These are phyloP conservation scores for Hemileccinum impolitum DNA, from an alignment of 768 basidiomycete genomes.

Conservation along the genomic window DNA sequence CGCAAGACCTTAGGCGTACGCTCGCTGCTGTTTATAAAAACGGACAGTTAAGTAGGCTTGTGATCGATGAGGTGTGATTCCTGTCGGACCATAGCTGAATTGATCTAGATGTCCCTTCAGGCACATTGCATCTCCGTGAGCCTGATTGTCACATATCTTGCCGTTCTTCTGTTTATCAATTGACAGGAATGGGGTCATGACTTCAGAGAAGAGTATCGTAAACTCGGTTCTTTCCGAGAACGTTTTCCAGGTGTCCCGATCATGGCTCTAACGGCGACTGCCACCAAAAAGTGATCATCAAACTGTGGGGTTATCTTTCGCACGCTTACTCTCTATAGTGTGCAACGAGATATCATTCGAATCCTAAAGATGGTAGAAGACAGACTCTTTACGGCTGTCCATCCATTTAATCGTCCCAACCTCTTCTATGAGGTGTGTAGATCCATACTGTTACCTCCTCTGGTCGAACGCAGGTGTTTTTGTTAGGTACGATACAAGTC, in stretches of 20 bases:
- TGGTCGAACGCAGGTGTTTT: background rate
- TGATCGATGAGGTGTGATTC: conserved; percentile 70
- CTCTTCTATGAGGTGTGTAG: conserved; percentile 71
- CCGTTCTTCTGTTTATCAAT: background rate
- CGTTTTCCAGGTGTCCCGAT: conserved; percentile 70
- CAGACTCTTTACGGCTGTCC: conserved; percentile 58
- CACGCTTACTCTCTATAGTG: conserved; percentile 40
- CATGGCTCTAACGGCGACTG: conserved; percentile 86
- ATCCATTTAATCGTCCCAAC: conserved; percentile 79
- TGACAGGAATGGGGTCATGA: conserved; percentile 81
- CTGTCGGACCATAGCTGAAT: background rate
- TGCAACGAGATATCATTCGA: conserved; percentile 68
- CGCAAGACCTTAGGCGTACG: conserved; percentile 47
- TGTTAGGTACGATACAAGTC: conserved; percentile 61
- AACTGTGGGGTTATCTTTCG: background rate
- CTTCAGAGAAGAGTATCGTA: conserved; percentile 72
- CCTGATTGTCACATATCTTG: background rate
- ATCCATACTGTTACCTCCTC: background rate
- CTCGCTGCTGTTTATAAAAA: conserved; percentile 52
- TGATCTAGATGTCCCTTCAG: conserved; percentile 33
- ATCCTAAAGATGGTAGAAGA: conserved; percentile 59
- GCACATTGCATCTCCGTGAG: conserved; percentile 81
- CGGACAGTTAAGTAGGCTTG: conserved; percentile 63
- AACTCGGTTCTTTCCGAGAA: conserved; percentile 65
- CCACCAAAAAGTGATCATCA: conserved; percentile 54